Percentiles rank a stretch among this genome's conserved stretches.
Conservation (phyloP, 208 protist genomes). For the Acanthamoeba polyphaga region DNA sequence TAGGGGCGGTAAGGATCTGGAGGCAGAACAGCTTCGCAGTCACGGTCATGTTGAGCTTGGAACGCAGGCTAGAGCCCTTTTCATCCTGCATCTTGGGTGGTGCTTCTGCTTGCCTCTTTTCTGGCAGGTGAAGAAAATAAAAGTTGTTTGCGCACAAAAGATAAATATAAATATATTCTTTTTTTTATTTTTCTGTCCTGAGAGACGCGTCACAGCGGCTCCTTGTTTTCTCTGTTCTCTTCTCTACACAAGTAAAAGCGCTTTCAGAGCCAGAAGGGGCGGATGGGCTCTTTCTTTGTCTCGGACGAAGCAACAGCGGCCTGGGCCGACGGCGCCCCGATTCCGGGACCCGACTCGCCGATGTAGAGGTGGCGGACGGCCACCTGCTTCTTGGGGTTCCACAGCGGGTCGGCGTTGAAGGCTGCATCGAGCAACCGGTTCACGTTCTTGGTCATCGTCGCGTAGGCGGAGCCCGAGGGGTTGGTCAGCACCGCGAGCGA, state of each 20-base stretch:
- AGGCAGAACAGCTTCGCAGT: background rate
- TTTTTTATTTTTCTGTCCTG: too few relatives aligned
- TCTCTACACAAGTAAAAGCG: too few relatives aligned
- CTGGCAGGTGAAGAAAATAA: too few relatives aligned
- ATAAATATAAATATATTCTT: too few relatives aligned
- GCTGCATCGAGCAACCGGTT: background rate
- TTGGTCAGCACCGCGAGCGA: background rate
- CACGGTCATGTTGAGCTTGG: background rate
- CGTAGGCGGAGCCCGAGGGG: background rate
- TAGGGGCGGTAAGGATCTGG: background rate
- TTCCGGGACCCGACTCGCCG: background rate
- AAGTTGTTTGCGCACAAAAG: too few relatives aligned
- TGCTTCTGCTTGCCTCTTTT: too few relatives aligned
- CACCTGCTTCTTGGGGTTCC: conserved; percentile 21
- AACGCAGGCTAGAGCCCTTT: background rate
- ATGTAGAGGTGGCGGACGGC: background rate
- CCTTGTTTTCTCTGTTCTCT: background rate
- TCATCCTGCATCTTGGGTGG: background rate
- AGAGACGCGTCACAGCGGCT: too few relatives aligned
- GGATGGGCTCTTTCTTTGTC: background rate
- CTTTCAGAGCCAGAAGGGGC: background rate
- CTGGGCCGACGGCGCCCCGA: background rate
- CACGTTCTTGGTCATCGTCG: background rate
- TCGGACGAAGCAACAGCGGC: background rate
- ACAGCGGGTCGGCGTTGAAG: background rate